phyloP scores from a whole-genome alignment of 768 basidiomycete species.

The Mycena rosella region DNA sequence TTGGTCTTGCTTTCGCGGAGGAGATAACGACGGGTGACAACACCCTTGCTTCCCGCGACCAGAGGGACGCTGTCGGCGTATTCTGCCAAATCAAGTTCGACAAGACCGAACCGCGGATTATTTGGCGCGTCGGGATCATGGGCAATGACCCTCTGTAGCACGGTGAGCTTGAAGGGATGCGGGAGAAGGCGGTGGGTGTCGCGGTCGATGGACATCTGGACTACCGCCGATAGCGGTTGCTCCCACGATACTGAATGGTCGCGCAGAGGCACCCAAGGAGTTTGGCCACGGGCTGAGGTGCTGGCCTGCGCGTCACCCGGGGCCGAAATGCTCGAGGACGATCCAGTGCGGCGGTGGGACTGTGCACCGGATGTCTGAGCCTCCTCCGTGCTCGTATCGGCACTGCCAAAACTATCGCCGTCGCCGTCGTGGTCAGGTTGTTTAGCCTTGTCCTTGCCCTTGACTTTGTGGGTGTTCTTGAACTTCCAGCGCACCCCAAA shows the following conservation, averaged over 20 bases:
- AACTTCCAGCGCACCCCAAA: slow-evolving; percentile 82
- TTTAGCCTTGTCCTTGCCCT: slow-evolving; percentile 45
- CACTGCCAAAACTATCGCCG: slow-evolving; percentile 22
- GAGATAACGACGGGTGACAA: slow-evolving; percentile 75
- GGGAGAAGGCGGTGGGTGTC: slow-evolving; percentile 63
- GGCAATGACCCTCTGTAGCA: slow-evolving; percentile 71
- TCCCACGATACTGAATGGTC: slow-evolving; percentile 78
- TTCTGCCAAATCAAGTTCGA: slow-evolving; percentile 81
- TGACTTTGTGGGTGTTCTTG: slow-evolving; percentile 60
- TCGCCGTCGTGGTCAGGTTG: slow-evolving; percentile 19
- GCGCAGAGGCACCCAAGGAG: slow-evolving; percentile 68
- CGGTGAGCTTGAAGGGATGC: slow-evolving; percentile 73
- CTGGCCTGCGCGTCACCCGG: slow-evolving; percentile 22
- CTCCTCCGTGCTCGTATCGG: slow-evolving; percentile 27
- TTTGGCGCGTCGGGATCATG: slow-evolving; percentile 68
- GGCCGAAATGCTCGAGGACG: slow-evolving; percentile 1
- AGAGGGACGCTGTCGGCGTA: slow-evolving; percentile 60
- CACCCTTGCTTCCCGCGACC: slow-evolving; percentile 50
- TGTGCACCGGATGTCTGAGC: background rate
- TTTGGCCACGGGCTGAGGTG: slow-evolving; percentile 69
- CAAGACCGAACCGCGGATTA: slow-evolving; percentile 73
- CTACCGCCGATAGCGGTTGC: slow-evolving; percentile 66
- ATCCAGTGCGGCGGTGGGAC: background rate
- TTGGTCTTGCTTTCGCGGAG: slow-evolving; percentile 84
- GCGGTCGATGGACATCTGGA: slow-evolving; percentile 72